Conservation (phyloP, 208 protist species). For the Borovskyia barvae region DNA sequence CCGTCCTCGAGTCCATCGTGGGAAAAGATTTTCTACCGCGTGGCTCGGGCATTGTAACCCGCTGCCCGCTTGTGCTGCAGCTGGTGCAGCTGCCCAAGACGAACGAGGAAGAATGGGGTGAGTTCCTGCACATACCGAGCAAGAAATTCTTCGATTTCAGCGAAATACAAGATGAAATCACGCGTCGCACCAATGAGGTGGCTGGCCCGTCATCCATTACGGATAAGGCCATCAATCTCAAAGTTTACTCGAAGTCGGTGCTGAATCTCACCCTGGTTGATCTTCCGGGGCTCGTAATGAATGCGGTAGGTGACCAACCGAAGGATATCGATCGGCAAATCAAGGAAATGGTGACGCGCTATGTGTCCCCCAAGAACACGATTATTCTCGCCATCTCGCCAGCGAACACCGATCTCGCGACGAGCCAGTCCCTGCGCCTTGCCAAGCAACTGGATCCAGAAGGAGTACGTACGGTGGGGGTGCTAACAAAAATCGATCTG, state of each 20-base stretch:
- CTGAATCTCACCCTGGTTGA: slow-evolving; percentile 99
- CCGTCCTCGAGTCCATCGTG: slow-evolving; percentile 99
- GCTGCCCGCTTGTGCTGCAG: slow-evolving; percentile 98
- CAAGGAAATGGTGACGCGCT: slow-evolving; percentile 96
- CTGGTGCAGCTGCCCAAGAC: slow-evolving; percentile 88
- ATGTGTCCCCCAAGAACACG: slow-evolving; percentile 95
- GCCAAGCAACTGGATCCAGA: slow-evolving; percentile 97
- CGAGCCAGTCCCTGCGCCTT: slow-evolving; percentile 97
- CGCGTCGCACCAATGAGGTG: slow-evolving; percentile 94
- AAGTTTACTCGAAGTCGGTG: slow-evolving; percentile 93
- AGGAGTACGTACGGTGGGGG: slow-evolving; percentile 97
- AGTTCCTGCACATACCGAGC: slow-evolving; percentile 88
- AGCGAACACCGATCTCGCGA: slow-evolving; percentile 99
- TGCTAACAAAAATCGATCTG: slow-evolving; percentile 99
- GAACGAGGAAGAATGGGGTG: slow-evolving; percentile 75
- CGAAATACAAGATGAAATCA: slow-evolving; percentile 96
- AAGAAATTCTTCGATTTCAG: slow-evolving; percentile 95
- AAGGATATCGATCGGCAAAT: slow-evolving; percentile 98
- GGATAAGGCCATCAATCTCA: slow-evolving; percentile 96
- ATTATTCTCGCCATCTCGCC: slow-evolving; percentile 99
- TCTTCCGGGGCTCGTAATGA: slow-evolving; percentile 99
- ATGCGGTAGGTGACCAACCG: slow-evolving; percentile 98
- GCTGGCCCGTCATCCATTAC: slow-evolving; percentile 96
- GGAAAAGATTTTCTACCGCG: slow-evolving; percentile 99
- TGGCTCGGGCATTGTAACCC: slow-evolving; percentile 98